Base-by-base conservation (phyloP, 805 yeast genomes). In the Nakazawaea ernobii region DNA sequence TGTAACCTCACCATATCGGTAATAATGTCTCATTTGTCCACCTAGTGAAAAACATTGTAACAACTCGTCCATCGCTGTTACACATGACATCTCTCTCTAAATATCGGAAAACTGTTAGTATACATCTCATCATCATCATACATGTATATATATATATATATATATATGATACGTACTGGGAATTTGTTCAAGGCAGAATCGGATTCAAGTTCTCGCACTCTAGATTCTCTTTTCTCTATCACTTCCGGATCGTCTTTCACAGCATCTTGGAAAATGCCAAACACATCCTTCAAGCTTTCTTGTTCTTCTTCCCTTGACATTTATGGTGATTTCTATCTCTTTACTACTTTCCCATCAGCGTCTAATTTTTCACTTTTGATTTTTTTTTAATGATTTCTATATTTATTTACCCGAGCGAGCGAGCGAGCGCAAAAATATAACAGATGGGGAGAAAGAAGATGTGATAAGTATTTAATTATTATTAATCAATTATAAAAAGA, bases 1-100 rank as follows among this genome's bases (percentile, higher is more conserved):
- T 43, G 82, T 80, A 56, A 88, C 74, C 38, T 82, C 79, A 2
- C 97, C 97, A 59, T 80, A 85, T 46, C 97, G 70, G 61, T 91
- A 92, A 58, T 86, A 85, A 64, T 85, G 77, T 51, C 95, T 77
- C 17, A 87, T 67, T 60, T 91, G 97, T 0, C 97, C 97, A 3
- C 96, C 97, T 2, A 91, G 60, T 0, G 97, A 86, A 66, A 86
- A 89, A 62, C 98, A 92, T 41, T 79, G 82, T 40, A 90, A 74
- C 20, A 91, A 70, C 59, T 89, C 95, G 63, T 91, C 96, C 64
- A 91, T 83, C 1, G 94, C 94, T 39, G 92, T 88, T 46, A 83
- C 71, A 59, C 92, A 84, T 43, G 79, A 75, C 90, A 84, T 48
- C 45, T 65, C 69, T 49, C 56, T 62, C 65, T 63, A n/a, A n/a